Conservation (phyloP, 2,329 filamentous ascomycete species). For the Apiospora phragmitis region DNA sequence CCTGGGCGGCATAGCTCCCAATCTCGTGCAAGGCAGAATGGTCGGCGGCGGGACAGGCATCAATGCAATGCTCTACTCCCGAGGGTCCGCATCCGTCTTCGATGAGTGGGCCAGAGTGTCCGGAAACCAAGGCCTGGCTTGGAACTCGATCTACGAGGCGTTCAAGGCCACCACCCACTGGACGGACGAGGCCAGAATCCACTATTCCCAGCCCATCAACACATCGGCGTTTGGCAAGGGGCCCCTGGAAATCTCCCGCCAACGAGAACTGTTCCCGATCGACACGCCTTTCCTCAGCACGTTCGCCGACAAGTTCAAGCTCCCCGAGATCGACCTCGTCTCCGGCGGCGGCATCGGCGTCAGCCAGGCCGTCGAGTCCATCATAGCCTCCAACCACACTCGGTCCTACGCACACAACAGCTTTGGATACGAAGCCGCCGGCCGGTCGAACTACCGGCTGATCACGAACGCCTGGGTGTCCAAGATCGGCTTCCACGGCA, state of each 20-base stretch:
- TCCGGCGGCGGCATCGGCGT: conserved; percentile 22
- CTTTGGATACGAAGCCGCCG: conserved; percentile 16
- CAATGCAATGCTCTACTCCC: conserved; percentile 31
- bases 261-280: not conserved
- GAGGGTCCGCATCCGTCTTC: conserved; percentile 16
- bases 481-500: conserved; percentile 34
- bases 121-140: conserved; percentile 5
- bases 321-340: conserved; percentile 15
- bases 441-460: conserved; percentile 17
- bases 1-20: not conserved
- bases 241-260: not conserved
- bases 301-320: not conserved
- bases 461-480: conserved; percentile 30
- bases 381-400: conserved; percentile 17
- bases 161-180: conserved; percentile 1
- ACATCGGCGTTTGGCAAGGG: not conserved
- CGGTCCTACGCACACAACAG: conserved; percentile 20
- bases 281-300: not conserved
- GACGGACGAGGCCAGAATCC: not conserved
- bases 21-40: conserved; percentile 11
- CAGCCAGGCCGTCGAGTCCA: conserved; percentile 12
- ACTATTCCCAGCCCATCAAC: not conserved
- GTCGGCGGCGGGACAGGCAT: conserved; percentile 32
- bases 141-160: conserved; percentile 3
- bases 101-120: conserved; percentile 18